These are phyloP conservation scores for Yamadazyma sp. DNA, from an alignment of 1,139 yeast species.

Conservation along the genomic window DNA sequence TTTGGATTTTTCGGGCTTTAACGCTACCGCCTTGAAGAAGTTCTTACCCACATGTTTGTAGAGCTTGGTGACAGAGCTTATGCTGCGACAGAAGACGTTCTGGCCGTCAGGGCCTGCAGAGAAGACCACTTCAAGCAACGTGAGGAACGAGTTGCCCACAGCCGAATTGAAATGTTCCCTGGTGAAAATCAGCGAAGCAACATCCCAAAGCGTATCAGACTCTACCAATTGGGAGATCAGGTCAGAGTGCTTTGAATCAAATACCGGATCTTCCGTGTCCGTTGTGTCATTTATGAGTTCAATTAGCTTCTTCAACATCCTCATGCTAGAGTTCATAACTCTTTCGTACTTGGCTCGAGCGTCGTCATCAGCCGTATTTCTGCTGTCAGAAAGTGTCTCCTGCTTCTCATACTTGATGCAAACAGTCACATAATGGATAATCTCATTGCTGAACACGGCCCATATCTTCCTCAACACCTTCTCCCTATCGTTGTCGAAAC, in stretches of 20 bases:
- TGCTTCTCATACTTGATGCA: conserved; percentile 56
- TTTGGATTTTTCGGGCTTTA: conserved; percentile 27
- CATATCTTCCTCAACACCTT: conserved; percentile 59
- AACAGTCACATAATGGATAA: conserved; percentile 55
- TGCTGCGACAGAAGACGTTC: conserved; percentile 12
- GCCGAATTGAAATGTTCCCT: conserved; percentile 29
- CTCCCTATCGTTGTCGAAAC: conserved; percentile 58
- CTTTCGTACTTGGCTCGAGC: conserved; percentile 66
- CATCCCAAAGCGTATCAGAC: conserved; percentile 47
- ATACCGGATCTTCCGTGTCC: conserved; percentile 1
- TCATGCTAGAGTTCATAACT: conserved; percentile 52
- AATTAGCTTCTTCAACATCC: conserved; percentile 47
- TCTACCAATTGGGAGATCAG: conserved; percentile 31
- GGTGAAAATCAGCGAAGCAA: conserved; percentile 26
- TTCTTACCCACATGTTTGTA: conserved; percentile 51
- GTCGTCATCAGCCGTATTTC: conserved; percentile 69
- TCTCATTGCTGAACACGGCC: conserved; percentile 55
- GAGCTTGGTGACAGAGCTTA: conserved; percentile 20
- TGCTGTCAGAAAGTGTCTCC: conserved; percentile 70
- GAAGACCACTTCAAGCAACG: conserved; percentile 42
- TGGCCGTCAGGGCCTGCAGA: conserved; percentile 5
- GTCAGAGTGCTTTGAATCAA: conserved; percentile 10
- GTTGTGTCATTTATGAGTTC: conserved; percentile 19
- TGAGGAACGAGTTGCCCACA: conserved; percentile 23
- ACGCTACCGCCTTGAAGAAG: conserved; percentile 51